phyloP scores from a whole-genome alignment of 2,329 filamentous ascomycete genomes.

The Talaromyces islandicus region DNA sequence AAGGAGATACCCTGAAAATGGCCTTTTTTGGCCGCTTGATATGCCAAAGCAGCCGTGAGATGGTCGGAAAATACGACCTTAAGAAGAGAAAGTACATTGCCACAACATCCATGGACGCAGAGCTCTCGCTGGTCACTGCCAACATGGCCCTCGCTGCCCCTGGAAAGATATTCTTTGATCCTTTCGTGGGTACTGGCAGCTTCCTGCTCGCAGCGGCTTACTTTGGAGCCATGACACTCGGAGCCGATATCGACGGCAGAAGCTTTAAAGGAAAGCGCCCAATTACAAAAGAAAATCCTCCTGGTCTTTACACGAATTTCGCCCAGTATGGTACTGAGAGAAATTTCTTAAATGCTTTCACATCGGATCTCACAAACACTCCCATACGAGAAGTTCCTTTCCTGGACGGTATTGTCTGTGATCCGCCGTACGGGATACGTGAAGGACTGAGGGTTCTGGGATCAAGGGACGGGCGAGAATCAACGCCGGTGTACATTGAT shows the following conservation, averaged over 20 bases:
- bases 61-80: slow-evolving; percentile 70
- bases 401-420: slow-evolving; percentile 88
- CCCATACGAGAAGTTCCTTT: slow-evolving; percentile 59
- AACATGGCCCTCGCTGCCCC: slow-evolving; percentile 80
- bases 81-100: slow-evolving; percentile 93
- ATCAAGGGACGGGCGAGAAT: slow-evolving; percentile 53
- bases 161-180: slow-evolving; percentile 85
- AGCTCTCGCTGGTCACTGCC: slow-evolving; percentile 82
- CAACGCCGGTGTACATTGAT: slow-evolving; percentile 57
- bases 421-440: slow-evolving; percentile 91
- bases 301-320: slow-evolving; percentile 64
- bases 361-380: slow-evolving; percentile 81
- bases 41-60: slow-evolving; percentile 59
- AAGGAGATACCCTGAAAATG: slow-evolving; percentile 41
- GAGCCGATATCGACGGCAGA: slow-evolving; percentile 89
- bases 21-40: slow-evolving; percentile 70
- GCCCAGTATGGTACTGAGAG: slow-evolving; percentile 68
- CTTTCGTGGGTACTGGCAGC: slow-evolving; percentile 90
- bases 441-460: slow-evolving; percentile 89
- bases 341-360: slow-evolving; percentile 69
- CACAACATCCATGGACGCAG: slow-evolving; percentile 95
- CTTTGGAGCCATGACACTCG: slow-evolving; percentile 77
- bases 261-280: slow-evolving; percentile 64
- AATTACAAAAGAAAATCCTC: slow-evolving; percentile 40
- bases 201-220: slow-evolving; percentile 87